Percentiles rank a stretch among this genome's conserved stretches.
These are phyloP conservation scores for Ilex aquifolium DNA, from an alignment of 257 asterid species.

Conservation along the genomic window DNA sequence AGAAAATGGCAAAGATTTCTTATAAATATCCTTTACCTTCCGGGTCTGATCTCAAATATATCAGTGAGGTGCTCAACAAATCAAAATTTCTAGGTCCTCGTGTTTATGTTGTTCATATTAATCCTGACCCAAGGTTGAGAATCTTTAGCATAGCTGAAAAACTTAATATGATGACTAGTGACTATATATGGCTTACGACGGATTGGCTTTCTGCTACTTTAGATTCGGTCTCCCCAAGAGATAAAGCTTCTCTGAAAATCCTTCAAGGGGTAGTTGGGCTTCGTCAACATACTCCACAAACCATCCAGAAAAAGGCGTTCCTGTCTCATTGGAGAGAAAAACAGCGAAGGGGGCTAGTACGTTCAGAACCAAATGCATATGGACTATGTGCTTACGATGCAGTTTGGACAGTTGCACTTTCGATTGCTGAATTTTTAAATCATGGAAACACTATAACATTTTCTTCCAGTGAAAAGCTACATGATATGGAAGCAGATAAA, in stretches of 20 bases:
- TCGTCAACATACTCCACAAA: constrained; percentile 25
- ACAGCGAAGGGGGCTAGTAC: constrained; percentile 8
- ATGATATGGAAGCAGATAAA: constrained; percentile 1
- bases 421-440: constrained; percentile 10
- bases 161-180: constrained; percentile 66
- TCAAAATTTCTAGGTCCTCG: constrained; percentile 61
- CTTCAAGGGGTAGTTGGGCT: constrained; percentile 26
- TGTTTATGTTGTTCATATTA: constrained; percentile 59
- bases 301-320: constrained; percentile 9
- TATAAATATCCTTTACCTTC: constrained; percentile 54
- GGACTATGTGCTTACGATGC: constrained; percentile 35
- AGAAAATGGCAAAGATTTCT: constrained; percentile 45
- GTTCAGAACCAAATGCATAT: constrained; percentile 17
- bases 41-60: constrained; percentile 22
- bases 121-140: constrained; percentile 34
- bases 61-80: constrained; percentile 55
- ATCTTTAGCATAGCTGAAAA: constrained; percentile 45
- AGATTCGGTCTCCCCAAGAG: constrained; percentile 39
- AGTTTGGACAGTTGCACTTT: constrained; percentile 28
- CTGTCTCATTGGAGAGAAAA: constrained; percentile 23
- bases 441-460: constrained; percentile 15
- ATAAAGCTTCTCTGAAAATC: constrained; percentile 8
- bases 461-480: constrained; percentile 9
- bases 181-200: constrained; percentile 76
- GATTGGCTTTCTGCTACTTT: constrained; percentile 77